Evolutionary conservation across 345 rosid genomes (phyloP), one percentile per base, ranked within the genome.

Genomic region (Crucihimalaya himalaica): DNA sequence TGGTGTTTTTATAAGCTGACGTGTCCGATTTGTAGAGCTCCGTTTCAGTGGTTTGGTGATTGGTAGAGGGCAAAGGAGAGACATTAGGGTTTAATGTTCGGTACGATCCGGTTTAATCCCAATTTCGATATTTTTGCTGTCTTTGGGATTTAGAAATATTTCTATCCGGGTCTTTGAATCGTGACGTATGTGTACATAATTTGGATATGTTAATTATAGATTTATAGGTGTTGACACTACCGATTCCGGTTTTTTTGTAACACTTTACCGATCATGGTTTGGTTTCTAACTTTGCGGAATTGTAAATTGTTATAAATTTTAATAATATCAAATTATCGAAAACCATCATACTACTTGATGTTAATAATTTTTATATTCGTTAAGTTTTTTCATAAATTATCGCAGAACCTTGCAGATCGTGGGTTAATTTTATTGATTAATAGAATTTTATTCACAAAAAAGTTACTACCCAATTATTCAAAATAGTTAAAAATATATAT

Each of bases 21-120:
- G 56, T 78, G 81, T 72, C 81, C 81, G 14, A 12, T 78, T 51
- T 78, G 81, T 16, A 67, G 81, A 67, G 69, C 78, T 1, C 74
- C 81, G 31, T 78, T 78, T 19, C 73, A 61, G 46, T 72, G 76
- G 77, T 78, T 78, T 14, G 29, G 55, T 46, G 72, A 47, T n/a
- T 70, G 66, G 45, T 74, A 66, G 43, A 47, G 46, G 25, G 28
- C 3, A 50, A 39, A 16, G 29, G 21, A 10, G 20, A 16, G 1
- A 9, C 57, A 4, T 48, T 62, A 52, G 68, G 71, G 59, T 62
- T 54, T 52, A 52, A 35, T 53, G 51, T 32, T 76, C 31, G 66
- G 71, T 76, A 55, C 3, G 66, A 47, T 45, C 66, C 66, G 76
- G 70, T 76, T 76, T 47, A 27, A 46, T 71, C 48, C 35, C 57